Base-by-base conservation (phyloP, 2,329 filamentous ascomycete genomes). In the Gyromitra esculenta region DNA sequence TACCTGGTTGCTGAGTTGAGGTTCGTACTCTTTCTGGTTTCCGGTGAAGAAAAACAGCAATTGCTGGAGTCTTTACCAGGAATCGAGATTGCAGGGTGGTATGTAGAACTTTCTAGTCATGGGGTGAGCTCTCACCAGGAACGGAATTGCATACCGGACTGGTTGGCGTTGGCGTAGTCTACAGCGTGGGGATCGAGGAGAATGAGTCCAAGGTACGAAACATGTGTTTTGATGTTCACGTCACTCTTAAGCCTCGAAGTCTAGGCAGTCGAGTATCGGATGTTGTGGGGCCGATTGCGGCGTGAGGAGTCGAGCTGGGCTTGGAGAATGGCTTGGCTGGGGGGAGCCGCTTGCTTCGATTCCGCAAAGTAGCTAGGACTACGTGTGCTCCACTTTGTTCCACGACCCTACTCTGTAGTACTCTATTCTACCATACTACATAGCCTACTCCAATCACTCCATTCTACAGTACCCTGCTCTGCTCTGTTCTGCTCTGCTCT, bases 201-300 rank as follows among this genome's bases (percentile, higher is more conserved):
- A 43, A 50, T 18, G 43, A 52, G 25, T 37, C 35, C 63, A 68
- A 39, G 43, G 54, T 41, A 25, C 9, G 9, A 25, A 18, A 25
- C 2, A 9, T 9, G 15, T 9, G 6, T 18, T 31, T 11, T 21
- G 25, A 8, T 7, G 52, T 48, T 70, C 56, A 63, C 64, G 71
- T 69, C 71, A 74, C 71, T 57, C 45, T 63, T 67, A 62, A 15
- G 43, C 43, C 56, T 52, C n/a, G 41, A 66, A 48, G 41, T 11
- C 25, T 31, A 4, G 25, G 41, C 9, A 13, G 9, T 21, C 50
- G 50, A 8, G 50, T 54, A 6, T n/a, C 45, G 45, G 45, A n/a
- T 50, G 25, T 31, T 31, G 25, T 31, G 25, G 25, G 25, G 25
- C 25, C 25, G 25, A 31, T 31, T 31, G 25, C 25, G 25, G 25